A percentile compares a stretch with the other conserved stretches of the same genome.
phyloP scores from a whole-genome alignment of 805 yeast genomes.

The Kluyveromyces aestuarii region DNA sequence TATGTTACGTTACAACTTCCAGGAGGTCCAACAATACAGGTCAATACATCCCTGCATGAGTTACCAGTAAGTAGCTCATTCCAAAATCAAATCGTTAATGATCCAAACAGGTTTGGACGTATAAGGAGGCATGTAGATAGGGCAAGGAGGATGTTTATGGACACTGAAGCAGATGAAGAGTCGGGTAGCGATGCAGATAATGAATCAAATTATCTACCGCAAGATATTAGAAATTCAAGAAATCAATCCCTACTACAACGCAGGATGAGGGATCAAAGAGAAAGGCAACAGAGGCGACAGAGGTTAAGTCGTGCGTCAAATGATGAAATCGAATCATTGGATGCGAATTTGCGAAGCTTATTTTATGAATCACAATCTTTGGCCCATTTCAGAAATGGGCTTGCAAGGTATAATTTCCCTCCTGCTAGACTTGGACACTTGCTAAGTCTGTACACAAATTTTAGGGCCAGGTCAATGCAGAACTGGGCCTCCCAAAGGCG shows the following conservation, averaged over 20 bases:
- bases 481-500: background rate
- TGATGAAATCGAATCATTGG: background rate
- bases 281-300: background rate
- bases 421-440: constrained; percentile 1
- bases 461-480: constrained; percentile 2
- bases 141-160: constrained; percentile 1
- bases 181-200: background rate
- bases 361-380: constrained; percentile 1
- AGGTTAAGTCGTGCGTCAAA: background rate
- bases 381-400: background rate
- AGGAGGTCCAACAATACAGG: constrained; percentile 18
- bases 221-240: background rate
- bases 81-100: constrained; percentile 10
- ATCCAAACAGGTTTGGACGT: constrained; percentile 1
- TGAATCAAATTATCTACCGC: constrained; percentile 1
- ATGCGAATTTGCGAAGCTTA: background rate
- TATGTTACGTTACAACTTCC: constrained; percentile 18
- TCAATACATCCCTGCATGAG: constrained; percentile 16
- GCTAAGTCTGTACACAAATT: background rate
- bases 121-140: background rate
- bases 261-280: constrained; percentile 3
- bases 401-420: constrained; percentile 3
- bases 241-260: background rate
- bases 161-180: background rate
- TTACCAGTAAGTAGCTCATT: constrained; percentile 22